These are phyloP conservation scores for Lepidopterella palustris DNA, from an alignment of 495 filamentous ascomycete genomes.

Conservation along the genomic window DNA sequence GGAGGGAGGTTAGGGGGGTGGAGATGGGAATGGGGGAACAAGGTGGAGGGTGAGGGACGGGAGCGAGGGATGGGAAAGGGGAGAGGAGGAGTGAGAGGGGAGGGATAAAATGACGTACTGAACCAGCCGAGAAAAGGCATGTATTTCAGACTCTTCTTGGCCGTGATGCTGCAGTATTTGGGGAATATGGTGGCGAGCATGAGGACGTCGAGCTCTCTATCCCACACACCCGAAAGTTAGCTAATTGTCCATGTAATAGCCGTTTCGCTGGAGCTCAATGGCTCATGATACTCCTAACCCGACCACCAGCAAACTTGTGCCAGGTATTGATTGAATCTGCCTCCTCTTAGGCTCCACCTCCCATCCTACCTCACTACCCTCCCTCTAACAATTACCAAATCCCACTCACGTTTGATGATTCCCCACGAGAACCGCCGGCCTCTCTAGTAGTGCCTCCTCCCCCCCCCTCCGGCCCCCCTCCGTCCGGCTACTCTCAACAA, in stretches of 20 bases:
- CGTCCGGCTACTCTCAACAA: slow-evolving; percentile 36
- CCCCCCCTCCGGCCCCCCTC: slow-evolving; percentile 20
- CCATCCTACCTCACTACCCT: too few relatives aligned
- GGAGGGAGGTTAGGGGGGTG: background rate
- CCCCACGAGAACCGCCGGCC: slow-evolving; percentile 83
- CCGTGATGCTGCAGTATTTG: slow-evolving; percentile 84
- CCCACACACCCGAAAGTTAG: slow-evolving; percentile 1
- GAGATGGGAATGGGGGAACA: background rate
- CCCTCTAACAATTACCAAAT: background rate
- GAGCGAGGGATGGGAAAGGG: background rate
- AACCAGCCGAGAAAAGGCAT: slow-evolving; percentile 95
- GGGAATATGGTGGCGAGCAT: slow-evolving; percentile 85
- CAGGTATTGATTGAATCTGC: too few relatives aligned
- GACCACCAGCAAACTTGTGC: too few relatives aligned
- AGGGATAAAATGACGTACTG: slow-evolving; percentile 49
- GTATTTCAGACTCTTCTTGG: slow-evolving; percentile 75
- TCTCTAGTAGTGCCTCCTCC: slow-evolving; percentile 26
- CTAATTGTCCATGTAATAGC: background rate
- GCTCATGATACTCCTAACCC: too few relatives aligned
- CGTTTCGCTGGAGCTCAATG: too few relatives aligned
- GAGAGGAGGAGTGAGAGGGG: background rate
- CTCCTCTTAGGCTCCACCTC: too few relatives aligned
- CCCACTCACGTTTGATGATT: slow-evolving; percentile 71
- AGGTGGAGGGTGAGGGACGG: background rate
- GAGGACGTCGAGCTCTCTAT: slow-evolving; percentile 77